A percentile compares a stretch with the other conserved stretches of the same genome.
Conservation (phyloP, 1,139 yeast genomes). For the Blastobotrys ciferrii region DNA sequence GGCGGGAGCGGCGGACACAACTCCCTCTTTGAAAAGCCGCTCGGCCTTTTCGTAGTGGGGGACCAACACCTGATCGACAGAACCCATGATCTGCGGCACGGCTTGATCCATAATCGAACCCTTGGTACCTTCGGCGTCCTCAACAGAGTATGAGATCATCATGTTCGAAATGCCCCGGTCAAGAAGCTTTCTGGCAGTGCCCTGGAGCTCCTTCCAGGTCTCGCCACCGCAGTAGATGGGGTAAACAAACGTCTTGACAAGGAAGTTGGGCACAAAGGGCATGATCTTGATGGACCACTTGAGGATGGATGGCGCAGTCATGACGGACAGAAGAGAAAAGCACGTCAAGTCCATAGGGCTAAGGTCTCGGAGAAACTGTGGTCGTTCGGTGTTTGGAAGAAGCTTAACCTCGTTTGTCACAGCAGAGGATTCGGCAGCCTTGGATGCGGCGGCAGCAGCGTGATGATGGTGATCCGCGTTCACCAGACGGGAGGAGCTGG, state of each 20-base stretch:
- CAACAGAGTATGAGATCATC: constrained; percentile 93
- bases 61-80: constrained; percentile 66
- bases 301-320: constrained; percentile 37
- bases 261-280: constrained; percentile 57
- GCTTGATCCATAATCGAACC: constrained; percentile 55
- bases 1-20: constrained; percentile 41
- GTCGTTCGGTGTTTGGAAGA: constrained; percentile 17
- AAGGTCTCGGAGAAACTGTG: constrained; percentile 26
- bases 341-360: constrained; percentile 27
- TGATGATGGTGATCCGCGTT: background rate
- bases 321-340: constrained; percentile 34
- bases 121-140: constrained; percentile 76
- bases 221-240: constrained; percentile 93
- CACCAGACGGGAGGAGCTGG: constrained; percentile 7
- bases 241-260: constrained; percentile 72
- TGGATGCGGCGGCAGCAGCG: constrained; percentile 2
- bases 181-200: constrained; percentile 65
- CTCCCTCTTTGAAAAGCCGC: constrained; percentile 44
- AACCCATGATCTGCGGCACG: constrained; percentile 56
- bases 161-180: constrained; percentile 81
- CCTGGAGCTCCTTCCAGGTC: constrained; percentile 61
- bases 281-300: constrained; percentile 35
- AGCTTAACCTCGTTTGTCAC: background rate
- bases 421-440: constrained; percentile 1
- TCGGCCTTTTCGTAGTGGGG: constrained; percentile 62